A percentile compares a stretch with the other conserved stretches of the same genome.
These are phyloP conservation scores for Verticillium tricorpus DNA, from an alignment of 2,329 filamentous ascomycete genomes.

Conservation along the genomic window DNA sequence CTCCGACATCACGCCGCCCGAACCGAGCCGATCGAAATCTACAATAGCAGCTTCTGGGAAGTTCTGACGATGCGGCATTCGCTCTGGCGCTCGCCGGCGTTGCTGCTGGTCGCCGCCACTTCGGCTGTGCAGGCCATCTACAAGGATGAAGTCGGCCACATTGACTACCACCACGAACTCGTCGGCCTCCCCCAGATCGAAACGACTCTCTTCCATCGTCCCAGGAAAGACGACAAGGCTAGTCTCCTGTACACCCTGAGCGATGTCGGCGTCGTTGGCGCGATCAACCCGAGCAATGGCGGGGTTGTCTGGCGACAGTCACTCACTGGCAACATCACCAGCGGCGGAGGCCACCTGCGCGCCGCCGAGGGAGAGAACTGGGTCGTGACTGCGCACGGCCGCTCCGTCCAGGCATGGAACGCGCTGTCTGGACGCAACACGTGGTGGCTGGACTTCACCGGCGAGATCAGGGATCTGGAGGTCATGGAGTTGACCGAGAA, in stretches of 20 bases:
- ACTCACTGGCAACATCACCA: conserved; percentile 48
- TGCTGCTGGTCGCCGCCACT: conserved; percentile 31
- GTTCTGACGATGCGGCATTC: conserved; percentile 14
- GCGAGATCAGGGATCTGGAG: conserved; percentile 65
- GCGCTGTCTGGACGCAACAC: conserved; percentile 72
- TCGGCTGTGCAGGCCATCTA: conserved; percentile 64
- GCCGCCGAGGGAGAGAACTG: conserved; percentile 76
- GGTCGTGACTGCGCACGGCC: conserved; percentile 68
- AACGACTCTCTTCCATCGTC: conserved; percentile 93
- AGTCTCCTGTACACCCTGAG: conserved; percentile 89
- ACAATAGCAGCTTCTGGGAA: conserved; percentile 5
- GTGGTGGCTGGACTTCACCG: conserved; percentile 65
- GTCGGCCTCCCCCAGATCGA: conserved; percentile 76
- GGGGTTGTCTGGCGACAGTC: conserved; percentile 82
- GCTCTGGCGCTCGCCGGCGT: conserved; percentile 10
- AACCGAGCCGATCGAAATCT: not conserved
- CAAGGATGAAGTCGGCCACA: conserved; percentile 82
- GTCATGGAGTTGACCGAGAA: conserved; percentile 66
- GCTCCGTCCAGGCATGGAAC: conserved; percentile 74
- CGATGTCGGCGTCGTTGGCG: conserved; percentile 77
- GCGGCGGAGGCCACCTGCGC: conserved; percentile 52
- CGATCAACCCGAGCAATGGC: conserved; percentile 84
- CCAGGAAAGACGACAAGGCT: conserved; percentile 74
- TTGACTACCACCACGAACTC: conserved; percentile 91
- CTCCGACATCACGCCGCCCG: not conserved